A percentile compares a stretch with the other conserved stretches of the same genome.
Conservation (phyloP, 768 basidiomycete genomes). For the Exsudoporus frostii region DNA sequence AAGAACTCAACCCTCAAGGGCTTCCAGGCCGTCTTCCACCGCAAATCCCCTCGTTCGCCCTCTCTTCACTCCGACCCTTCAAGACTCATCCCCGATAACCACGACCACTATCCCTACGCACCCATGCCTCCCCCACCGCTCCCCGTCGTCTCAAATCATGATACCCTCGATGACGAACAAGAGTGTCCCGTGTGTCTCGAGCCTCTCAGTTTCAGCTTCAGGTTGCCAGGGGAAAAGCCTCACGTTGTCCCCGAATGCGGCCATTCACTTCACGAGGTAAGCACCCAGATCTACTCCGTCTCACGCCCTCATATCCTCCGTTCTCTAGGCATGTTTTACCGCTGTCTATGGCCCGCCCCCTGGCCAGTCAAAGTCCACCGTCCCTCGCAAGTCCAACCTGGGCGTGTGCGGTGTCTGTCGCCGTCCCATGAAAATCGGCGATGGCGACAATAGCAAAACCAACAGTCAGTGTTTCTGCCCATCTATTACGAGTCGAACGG, state of each 20-base stretch:
- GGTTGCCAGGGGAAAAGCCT: constrained; percentile 93
- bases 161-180: constrained; percentile 70
- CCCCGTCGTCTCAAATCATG: constrained; percentile 69
- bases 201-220: constrained; percentile 87
- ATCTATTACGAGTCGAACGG: background rate
- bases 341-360: constrained; percentile 93
- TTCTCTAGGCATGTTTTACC: constrained; percentile 85
- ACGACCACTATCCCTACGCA: constrained; percentile 51
- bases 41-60: constrained; percentile 40
- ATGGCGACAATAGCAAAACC: constrained; percentile 75
- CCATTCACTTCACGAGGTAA: constrained; percentile 92
- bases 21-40: constrained; percentile 53
- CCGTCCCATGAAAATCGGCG: constrained; percentile 93
- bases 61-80: constrained; percentile 50
- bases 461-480: constrained; percentile 66
- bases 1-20: constrained; percentile 36
- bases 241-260: constrained; percentile 98
- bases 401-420: constrained; percentile 98
- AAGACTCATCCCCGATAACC: constrained; percentile 38
- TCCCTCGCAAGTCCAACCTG: constrained; percentile 71
- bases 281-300: constrained; percentile 2
- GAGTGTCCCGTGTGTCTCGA: constrained; percentile 98
- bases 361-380: constrained; percentile 47
- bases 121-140: constrained; percentile 61
- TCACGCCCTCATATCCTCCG: constrained; percentile 3